Evolutionary conservation across 202 grass and related monocot species (phyloP).

Genomic region (Sporobolus alterniflorus): DNA sequence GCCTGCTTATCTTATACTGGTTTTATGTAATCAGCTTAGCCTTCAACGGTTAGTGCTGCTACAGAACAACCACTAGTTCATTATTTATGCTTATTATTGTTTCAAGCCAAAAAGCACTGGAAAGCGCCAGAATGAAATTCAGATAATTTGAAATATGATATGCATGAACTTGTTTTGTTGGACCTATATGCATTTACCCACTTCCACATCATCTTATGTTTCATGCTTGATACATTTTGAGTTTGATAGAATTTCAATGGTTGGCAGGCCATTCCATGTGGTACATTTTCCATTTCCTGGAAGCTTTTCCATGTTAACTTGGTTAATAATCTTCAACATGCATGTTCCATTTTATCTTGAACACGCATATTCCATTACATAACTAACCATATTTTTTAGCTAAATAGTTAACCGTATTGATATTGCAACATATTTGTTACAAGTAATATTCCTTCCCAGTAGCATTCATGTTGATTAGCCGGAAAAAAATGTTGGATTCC

Average conservation of each 20-base stretch:
- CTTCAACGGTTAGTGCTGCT: conserved; percentile 6
- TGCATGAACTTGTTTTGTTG: not conserved
- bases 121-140: not conserved
- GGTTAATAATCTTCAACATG: not conserved
- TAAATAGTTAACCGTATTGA: too few species aligned
- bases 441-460: not conserved
- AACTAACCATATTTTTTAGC: too few species aligned
- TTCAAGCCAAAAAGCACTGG: not conserved
- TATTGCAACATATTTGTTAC: not conserved
- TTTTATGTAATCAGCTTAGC: conserved; percentile 10
- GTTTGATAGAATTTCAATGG: not conserved
- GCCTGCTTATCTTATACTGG: conserved; percentile 3
- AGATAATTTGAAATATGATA: not conserved
- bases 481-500: not conserved
- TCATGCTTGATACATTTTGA: not conserved
- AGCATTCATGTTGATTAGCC: not conserved
- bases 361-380: not conserved
- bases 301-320: not conserved
- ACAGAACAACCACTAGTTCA: not conserved
- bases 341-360: not conserved
- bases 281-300: not conserved
- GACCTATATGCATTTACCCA: not conserved
- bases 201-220: not conserved
- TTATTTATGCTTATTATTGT: not conserved
- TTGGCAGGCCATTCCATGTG: too few species aligned